phyloP scores from a whole-genome alignment of 176 grass and related monocot species.

The Oryza meyeriana region DNA sequence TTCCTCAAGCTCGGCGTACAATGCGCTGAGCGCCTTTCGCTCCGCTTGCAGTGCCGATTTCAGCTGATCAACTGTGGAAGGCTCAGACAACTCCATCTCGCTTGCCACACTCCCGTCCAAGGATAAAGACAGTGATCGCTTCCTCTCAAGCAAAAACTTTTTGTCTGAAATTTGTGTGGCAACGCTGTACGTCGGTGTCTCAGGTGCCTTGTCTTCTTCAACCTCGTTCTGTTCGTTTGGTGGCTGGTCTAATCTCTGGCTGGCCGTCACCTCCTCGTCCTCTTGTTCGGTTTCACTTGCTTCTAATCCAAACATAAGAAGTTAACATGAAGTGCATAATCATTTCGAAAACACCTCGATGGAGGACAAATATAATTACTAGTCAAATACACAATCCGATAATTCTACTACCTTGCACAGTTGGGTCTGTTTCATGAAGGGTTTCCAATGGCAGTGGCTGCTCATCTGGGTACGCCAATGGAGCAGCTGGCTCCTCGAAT shows the following conservation, averaged over 20 bases:
- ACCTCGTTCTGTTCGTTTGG: constrained; percentile 35
- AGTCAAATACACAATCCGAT: not conserved
- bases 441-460: constrained; percentile 22
- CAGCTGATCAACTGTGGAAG: constrained; percentile 63
- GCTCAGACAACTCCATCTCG: constrained; percentile 55
- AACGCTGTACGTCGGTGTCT: constrained; percentile 60
- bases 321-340: not conserved
- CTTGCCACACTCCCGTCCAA: constrained; percentile 63
- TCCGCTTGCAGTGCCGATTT: constrained; percentile 53
- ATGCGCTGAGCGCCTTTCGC: constrained; percentile 56
- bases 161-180: constrained; percentile 41
- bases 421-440: constrained; percentile 14
- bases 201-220: constrained; percentile 58
- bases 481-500: constrained; percentile 5
- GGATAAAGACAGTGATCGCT: constrained; percentile 59
- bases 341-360: not conserved
- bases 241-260: constrained; percentile 5
- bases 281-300: constrained; percentile 18
- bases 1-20: constrained; percentile 93
- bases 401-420: constrained; percentile 41
- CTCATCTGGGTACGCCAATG: constrained; percentile 18
- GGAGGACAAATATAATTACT: not conserved
- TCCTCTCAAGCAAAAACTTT: constrained; percentile 55
- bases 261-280: not conserved
- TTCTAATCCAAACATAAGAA: constrained; percentile 15